These are phyloP conservation scores for Coelastrella sp. DNA, from an alignment of 139 green algal species.

Conservation along the genomic window DNA sequence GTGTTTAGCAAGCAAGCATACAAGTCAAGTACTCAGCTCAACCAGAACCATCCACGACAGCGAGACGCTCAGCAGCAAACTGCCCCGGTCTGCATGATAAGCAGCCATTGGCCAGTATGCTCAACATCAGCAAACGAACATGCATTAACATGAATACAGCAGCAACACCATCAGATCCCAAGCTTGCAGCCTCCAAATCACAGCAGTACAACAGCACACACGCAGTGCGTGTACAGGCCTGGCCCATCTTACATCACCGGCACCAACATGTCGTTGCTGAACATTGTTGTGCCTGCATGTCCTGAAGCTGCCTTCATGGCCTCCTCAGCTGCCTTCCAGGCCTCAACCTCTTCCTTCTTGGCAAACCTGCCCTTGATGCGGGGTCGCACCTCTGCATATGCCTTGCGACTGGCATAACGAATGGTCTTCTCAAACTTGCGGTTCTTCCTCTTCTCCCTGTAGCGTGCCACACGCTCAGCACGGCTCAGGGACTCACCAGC, in stretches of 20 bases:
- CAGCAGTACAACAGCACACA: too few relatives aligned
- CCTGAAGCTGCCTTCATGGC: conserved; percentile 33
- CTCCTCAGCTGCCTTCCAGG: conserved; percentile 57
- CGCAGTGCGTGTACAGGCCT: neutral
- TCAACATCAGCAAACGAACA: too few relatives aligned
- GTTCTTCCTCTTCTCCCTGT: conserved; percentile 83
- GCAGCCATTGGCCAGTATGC: too few relatives aligned
- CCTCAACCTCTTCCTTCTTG: conserved; percentile 77
- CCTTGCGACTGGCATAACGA: conserved; percentile 85
- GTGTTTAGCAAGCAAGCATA: too few relatives aligned
- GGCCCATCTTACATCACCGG: conserved; percentile 20
- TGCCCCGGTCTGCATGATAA: too few relatives aligned
- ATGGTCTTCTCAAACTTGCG: conserved; percentile 90
- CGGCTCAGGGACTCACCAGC: conserved; percentile 57
- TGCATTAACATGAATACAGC: too few relatives aligned
- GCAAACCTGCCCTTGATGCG: conserved; percentile 91
- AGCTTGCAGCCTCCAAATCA: too few relatives aligned
- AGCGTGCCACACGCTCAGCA: conserved; percentile 70
- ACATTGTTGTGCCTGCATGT: neutral
- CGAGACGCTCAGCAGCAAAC: too few relatives aligned
- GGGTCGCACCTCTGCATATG: conserved; percentile 88
- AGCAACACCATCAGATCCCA: too few relatives aligned
- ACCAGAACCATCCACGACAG: too few relatives aligned
- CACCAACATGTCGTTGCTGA: conserved; percentile 3
- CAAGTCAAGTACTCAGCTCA: too few relatives aligned